phyloP scores from a whole-genome alignment of 202 grass and related monocot species.

The Miscanthus sacchariflorus region DNA sequence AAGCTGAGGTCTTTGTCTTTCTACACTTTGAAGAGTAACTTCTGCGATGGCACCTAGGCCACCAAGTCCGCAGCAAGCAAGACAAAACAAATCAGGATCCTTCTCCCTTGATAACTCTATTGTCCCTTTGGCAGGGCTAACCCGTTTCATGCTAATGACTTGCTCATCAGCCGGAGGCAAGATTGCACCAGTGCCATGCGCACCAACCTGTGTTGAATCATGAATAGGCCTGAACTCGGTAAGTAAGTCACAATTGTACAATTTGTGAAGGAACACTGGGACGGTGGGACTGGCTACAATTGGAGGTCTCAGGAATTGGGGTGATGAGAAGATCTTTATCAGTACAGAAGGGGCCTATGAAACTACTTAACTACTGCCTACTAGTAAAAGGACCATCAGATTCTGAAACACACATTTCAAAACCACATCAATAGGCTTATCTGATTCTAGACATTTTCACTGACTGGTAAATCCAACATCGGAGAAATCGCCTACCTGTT shows the following conservation, averaged over 20 bases:
- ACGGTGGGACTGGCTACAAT: too few relatives aligned
- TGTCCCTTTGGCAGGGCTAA: constrained; percentile 85
- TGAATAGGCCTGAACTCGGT: constrained; percentile 20
- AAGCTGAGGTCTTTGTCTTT: constrained; percentile 84
- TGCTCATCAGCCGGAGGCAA: constrained; percentile 92
- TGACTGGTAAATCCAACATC: neutral
- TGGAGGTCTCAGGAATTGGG: too few relatives aligned
- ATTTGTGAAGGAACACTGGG: neutral
- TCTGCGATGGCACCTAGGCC: constrained; percentile 69
- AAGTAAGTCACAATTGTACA: constrained; percentile 28
- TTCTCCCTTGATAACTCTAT: constrained; percentile 85
- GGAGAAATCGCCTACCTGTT: neutral
- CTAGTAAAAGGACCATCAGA: neutral
- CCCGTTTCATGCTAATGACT: constrained; percentile 88
- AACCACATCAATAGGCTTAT: neutral
- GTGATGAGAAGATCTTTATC: too few relatives aligned
- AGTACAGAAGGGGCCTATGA: too few relatives aligned
- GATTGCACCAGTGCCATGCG: constrained; percentile 80
- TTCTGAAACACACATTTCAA: neutral
- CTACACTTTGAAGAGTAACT: constrained; percentile 87
- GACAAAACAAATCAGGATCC: constrained; percentile 90
- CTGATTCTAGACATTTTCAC: neutral
- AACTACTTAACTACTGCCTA: too few relatives aligned
- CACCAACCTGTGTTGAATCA: constrained; percentile 71
- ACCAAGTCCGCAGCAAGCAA: constrained; percentile 38